Evolutionary conservation across 495 filamentous ascomycete genomes (phyloP).

Genomic region (Durotheca rogersii): DNA sequence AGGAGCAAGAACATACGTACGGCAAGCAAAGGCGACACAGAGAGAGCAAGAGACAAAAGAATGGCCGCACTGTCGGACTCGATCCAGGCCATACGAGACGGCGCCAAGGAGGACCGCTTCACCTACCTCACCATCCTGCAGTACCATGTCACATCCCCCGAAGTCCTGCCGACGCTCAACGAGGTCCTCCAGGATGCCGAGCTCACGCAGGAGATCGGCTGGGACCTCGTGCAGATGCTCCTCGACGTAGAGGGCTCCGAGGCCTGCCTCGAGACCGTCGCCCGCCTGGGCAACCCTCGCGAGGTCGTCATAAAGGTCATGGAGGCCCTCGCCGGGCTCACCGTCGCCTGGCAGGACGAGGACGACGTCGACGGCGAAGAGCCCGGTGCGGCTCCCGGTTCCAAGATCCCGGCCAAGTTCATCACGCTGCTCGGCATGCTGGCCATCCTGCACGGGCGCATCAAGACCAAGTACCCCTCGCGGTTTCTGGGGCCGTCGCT

Average conservation of each 20-base stretch:
- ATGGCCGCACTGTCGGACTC: conserved; percentile 35
- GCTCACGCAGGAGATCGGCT: conserved; percentile 88
- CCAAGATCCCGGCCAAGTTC: conserved; percentile 57
- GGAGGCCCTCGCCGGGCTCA: conserved; percentile 62
- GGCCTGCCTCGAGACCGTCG: conserved; percentile 71
- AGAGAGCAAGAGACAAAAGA: not conserved
- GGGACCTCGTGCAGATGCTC: conserved; percentile 89
- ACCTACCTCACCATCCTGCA: conserved; percentile 89
- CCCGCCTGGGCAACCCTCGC: conserved; percentile 83
- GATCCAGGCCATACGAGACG: conserved; percentile 32
- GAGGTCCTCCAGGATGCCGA: conserved; percentile 77
- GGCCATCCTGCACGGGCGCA: conserved; percentile 78
- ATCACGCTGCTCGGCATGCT: conserved; percentile 77
- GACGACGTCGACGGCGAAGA: conserved; percentile 41
- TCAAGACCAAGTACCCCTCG: conserved; percentile 87
- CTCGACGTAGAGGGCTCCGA: conserved; percentile 73
- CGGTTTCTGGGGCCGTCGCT: conserved; percentile 90
- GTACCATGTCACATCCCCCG: conserved; percentile 70
- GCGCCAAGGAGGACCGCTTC: conserved; percentile 62
- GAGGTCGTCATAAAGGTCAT: conserved; percentile 91
- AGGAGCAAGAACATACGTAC: not conserved
- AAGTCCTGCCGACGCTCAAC: conserved; percentile 74
- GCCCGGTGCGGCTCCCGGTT: conserved; percentile 24
- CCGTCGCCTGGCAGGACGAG: conserved; percentile 54
- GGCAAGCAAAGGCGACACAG: not conserved